Conservation (phyloP, 1,284 basidiomycete species). For the Cerrena zonata region DNA sequence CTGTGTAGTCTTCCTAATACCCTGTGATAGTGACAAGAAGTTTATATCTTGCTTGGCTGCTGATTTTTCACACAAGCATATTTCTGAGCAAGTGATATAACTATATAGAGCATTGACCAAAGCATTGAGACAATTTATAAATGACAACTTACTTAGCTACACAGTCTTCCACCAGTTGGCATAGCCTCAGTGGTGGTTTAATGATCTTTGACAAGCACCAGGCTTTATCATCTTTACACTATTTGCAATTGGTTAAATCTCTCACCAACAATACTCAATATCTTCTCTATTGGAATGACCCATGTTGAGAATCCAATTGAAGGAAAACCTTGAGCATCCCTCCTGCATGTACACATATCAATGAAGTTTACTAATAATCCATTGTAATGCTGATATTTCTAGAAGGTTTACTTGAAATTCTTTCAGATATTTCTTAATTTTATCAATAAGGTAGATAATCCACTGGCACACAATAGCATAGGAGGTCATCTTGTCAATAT, state of each 20-base stretch:
- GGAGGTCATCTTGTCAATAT: too few relatives aligned
- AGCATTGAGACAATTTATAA: neutral
- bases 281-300: conserved; percentile 20
- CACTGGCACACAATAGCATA: too few relatives aligned
- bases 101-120: neutral
- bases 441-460: conserved; percentile 21
- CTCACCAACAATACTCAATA: conserved; percentile 20
- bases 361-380: conserved; percentile 14
- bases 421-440: neutral
- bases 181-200: conserved; percentile 13
- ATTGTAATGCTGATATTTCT: neutral
- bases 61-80: neutral
- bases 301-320: conserved; percentile 15
- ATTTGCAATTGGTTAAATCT: conserved; percentile 8
- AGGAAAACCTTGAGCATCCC: conserved; percentile 10
- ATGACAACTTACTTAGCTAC: conserved; percentile 6
- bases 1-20: neutral
- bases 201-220: conserved; percentile 11
- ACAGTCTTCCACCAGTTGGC: conserved; percentile 9
- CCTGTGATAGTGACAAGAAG: neutral
- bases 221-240: conserved; percentile 18
- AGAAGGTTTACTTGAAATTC: conserved; percentile 8
- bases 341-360: neutral
- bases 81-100: neutral
- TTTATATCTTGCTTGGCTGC: neutral